These are phyloP conservation scores for Sorghum bicolor DNA, from an alignment of 176 grass and related monocot genomes.

Conservation along the genomic window DNA sequence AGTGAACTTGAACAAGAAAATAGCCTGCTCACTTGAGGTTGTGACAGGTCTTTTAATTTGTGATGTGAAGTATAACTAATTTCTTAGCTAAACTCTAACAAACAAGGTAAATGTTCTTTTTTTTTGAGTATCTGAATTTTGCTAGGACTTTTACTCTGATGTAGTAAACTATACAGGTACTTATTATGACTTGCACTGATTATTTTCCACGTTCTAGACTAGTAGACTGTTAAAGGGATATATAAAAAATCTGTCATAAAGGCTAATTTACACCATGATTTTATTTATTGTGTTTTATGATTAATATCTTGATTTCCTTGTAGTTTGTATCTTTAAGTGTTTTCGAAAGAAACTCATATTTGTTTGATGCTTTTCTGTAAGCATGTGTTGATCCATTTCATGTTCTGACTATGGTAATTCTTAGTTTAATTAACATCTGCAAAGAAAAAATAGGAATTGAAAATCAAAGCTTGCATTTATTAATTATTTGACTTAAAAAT, in stretches of 20 bases:
- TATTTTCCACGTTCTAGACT: not conserved
- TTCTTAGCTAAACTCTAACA: not conserved
- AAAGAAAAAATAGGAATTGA: not conserved
- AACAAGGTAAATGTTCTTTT: not conserved
- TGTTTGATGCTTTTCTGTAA: not conserved
- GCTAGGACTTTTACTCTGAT: not conserved
- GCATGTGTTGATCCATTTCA: not conserved
- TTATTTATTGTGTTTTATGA: too few species aligned
- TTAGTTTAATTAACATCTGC: not conserved
- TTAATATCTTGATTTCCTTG: too few species aligned
- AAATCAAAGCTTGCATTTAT: not conserved
- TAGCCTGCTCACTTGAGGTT: not conserved
- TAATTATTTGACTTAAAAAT: not conserved
- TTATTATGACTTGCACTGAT: not conserved
- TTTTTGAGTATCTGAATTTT: not conserved
- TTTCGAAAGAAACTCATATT: not conserved
- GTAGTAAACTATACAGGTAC: not conserved
- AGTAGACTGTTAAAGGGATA: not conserved
- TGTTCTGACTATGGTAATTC: not conserved
- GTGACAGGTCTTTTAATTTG: not conserved
- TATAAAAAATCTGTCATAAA: not conserved
- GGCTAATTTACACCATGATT: not conserved
- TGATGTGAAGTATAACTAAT: not conserved
- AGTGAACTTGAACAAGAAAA: not conserved
- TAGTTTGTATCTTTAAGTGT: too few species aligned